Evolutionary conservation across 2,329 filamentous ascomycete genomes (phyloP), one percentile per base, ranked within the genome.

Genomic region (Scortechinia acanthostroma): DNA sequence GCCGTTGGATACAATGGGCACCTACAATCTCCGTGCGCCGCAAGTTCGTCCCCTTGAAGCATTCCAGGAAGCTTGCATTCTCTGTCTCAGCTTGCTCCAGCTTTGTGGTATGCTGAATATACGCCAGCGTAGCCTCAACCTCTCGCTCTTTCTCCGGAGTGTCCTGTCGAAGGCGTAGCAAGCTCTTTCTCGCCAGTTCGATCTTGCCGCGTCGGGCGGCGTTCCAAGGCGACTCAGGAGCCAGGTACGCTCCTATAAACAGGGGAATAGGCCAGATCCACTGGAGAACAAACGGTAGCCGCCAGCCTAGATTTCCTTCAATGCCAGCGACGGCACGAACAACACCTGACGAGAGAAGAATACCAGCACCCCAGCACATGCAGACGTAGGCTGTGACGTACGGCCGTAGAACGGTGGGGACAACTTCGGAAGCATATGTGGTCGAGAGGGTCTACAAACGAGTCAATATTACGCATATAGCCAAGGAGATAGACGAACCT

Each of bases 21-120:
- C 42, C 23, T 28, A 43, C 42, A 43, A 43, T 43, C 22, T 43
- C 42, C 4, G 25, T 30, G 10, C 25, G 25, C 10, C 25, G 25
- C 25, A 30, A 30, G n/a, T 30, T 30, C 10, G 25, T 30, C 10
- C 25, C 25, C 10, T n/a, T 10, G 25, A 30, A 30, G 25, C 25
- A 30, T 30, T 30, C 22, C 28, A 50, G 35, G 45, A 10, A 49
- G 49, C 21, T 43, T 21, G 21, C 30, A 15, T 20, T 22, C 2
- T 43, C 14, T 21, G n/a, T 43, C 4, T n/a, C 19, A 14, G 23
- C 42, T n/a, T 19, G n/a, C 42, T 43, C 42, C 42, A 43, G 23
- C 20, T 43, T 43, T 13, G 23, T 43, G 15, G 42, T 43, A 22
- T 43, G 30, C n/a, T 43, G 21, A 22, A 43, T 43, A 16, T 23